Conservation (phyloP, 2,329 filamentous ascomycete species). For the Thermothelomyces thermophilus region DNA sequence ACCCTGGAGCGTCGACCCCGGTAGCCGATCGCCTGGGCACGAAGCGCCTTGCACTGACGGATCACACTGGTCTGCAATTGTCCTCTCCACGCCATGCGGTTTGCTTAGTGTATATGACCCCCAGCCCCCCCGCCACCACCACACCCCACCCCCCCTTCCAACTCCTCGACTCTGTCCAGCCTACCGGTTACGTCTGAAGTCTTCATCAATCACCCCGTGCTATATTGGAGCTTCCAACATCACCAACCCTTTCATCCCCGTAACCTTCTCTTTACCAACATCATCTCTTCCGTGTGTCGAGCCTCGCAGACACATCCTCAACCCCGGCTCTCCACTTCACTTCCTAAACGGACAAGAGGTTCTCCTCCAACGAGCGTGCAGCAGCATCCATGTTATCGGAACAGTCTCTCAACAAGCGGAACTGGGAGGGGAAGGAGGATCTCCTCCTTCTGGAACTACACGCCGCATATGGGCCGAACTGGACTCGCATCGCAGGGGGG, state of each 20-base stretch:
- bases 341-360: not conserved
- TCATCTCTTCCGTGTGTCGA: not conserved
- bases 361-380: not conserved
- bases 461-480: constrained; percentile 56
- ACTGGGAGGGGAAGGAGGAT: constrained; percentile 69
- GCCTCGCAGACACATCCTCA: not conserved
- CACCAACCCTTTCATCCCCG: not conserved
- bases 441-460: constrained; percentile 54
- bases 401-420: constrained; percentile 13
- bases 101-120: constrained; percentile 8
- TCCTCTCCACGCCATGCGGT: constrained; percentile 8
- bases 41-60: constrained; percentile 2
- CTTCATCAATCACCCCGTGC: not conserved
- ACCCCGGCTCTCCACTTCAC: not conserved
- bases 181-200: not conserved
- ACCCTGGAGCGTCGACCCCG: constrained; percentile 1
- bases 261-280: not conserved
- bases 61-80: not conserved
- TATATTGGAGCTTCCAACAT: not conserved
- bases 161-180: not conserved
- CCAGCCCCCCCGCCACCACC: not conserved
- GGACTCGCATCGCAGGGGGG: constrained; percentile 75
- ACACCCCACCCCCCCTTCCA: not conserved
- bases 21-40: constrained; percentile 10
- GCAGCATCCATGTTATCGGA: constrained; percentile 8